These are phyloP conservation scores for Paramecium tetraurelia DNA, from an alignment of 73 alveolate species.

Conservation along the genomic window DNA sequence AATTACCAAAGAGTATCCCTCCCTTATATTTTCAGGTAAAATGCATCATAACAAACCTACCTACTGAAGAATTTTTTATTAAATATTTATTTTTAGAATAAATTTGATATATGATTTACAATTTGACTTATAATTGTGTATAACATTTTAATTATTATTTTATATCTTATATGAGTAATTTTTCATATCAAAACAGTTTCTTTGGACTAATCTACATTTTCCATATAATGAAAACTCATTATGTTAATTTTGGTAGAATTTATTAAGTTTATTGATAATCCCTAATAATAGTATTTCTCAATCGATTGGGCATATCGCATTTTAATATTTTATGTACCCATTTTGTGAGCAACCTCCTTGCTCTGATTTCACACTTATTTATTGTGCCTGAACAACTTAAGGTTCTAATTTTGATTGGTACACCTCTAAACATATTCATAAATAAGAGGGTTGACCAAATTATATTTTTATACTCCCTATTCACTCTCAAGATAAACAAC, in stretches of 20 bases:
- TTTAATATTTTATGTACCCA: slow-evolving; percentile 45
- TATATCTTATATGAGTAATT: background rate
- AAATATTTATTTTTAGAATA: background rate
- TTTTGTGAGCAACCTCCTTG: slow-evolving; percentile 22
- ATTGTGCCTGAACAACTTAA: slow-evolving; percentile 57
- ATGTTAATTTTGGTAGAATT: background rate
- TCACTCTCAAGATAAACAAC: slow-evolving; percentile 49
- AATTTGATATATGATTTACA: background rate
- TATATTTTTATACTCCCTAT: slow-evolving; percentile 38
- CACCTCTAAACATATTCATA: background rate
- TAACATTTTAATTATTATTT: background rate
- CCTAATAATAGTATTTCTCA: background rate
- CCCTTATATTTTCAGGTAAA: too few relatives aligned
- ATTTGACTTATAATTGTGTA: background rate
- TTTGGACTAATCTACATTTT: background rate
- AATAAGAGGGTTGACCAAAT: slow-evolving; percentile 49
- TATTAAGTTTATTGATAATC: background rate
- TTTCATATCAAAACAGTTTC: background rate
- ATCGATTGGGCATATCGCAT: background rate
- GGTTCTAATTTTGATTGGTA: slow-evolving; percentile 33
- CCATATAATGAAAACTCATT: background rate
- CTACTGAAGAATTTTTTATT: background rate
- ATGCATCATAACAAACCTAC: background rate
- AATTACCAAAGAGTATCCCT: too few relatives aligned
- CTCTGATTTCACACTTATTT: slow-evolving; percentile 48